Evolutionary conservation across 768 basidiomycete genomes (phyloP).

Genomic region (Auricularia sp.): DNA sequence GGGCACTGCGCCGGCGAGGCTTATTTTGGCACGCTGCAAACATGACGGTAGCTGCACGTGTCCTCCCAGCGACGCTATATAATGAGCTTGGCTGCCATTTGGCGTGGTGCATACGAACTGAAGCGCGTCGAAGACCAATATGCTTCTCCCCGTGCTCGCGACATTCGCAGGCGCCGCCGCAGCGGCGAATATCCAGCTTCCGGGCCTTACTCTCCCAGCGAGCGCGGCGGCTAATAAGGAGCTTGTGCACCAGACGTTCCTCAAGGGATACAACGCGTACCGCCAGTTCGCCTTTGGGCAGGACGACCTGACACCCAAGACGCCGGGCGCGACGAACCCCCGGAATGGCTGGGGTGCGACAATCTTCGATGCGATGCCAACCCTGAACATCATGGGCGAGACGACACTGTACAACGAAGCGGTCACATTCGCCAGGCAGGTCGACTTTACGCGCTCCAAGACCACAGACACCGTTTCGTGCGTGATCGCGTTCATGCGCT

Average conservation of each 20-base stretch:
- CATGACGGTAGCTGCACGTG: no score
- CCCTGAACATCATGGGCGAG: slow-evolving; percentile 31
- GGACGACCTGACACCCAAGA: slow-evolving; percentile 35
- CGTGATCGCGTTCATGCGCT: not conserved
- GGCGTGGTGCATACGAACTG: no score
- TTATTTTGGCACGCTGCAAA: no score
- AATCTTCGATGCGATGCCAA: slow-evolving; percentile 52
- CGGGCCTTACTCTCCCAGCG: slow-evolving; percentile 33
- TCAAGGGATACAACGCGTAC: slow-evolving; percentile 47
- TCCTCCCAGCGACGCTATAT: no score
- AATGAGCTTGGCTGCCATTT: no score
- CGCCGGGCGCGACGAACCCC: slow-evolving; percentile 21
- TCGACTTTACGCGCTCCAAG: slow-evolving; percentile 47
- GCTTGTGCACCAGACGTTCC: slow-evolving; percentile 40
- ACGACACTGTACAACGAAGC: slow-evolving; percentile 44
- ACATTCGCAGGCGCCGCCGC: no score
- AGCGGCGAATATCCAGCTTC: slow-evolving; percentile 34
- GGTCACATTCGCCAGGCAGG: slow-evolving; percentile 38
- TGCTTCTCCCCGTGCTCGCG: no score
- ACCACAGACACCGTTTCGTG: slow-evolving; percentile 31
- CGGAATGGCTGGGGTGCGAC: slow-evolving; percentile 46
- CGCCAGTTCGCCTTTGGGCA: slow-evolving; percentile 12
- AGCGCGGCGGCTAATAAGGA: slow-evolving; percentile 27
- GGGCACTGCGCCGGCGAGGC: no score
- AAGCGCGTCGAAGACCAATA: no score